These are phyloP conservation scores for Crotalaria pallida DNA, from an alignment of 306 rosid genomes.

Conservation along the genomic window DNA sequence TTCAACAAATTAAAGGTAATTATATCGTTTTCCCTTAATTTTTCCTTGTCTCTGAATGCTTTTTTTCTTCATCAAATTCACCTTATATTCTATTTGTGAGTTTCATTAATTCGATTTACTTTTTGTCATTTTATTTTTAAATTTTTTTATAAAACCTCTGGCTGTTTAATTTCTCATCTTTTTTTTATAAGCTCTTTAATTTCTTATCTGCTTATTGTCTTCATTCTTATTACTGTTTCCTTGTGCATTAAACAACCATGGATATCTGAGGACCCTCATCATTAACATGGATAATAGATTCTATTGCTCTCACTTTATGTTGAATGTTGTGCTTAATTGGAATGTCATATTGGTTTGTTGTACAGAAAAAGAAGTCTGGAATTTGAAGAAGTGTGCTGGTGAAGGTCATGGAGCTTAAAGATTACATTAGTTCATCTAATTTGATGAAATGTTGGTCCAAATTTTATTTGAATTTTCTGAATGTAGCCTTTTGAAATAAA, in stretches of 20 bases:
- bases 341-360: constrained; percentile 36
- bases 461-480: background rate
- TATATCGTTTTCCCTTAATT: background rate
- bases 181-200: too few relatives aligned
- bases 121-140: too few relatives aligned
- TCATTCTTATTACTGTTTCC: background rate
- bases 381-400: background rate
- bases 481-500: background rate
- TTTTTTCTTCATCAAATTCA: background rate
- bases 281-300: background rate
- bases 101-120: background rate
- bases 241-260: constrained; percentile 1
- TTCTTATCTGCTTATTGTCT: background rate
- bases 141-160: background rate
- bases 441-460: constrained; percentile 7
- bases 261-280: background rate
- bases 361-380: constrained; percentile 7
- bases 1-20: constrained; percentile 3
- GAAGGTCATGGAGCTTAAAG: constrained; percentile 6
- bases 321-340: constrained; percentile 25
- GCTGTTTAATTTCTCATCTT: too few relatives aligned
- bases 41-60: background rate
- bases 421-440: background rate
- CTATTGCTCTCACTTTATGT: background rate
- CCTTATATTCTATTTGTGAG: background rate